These are phyloP conservation scores for Acmispon strigosus DNA, from an alignment of 306 rosid genomes.

Conservation along the genomic window DNA sequence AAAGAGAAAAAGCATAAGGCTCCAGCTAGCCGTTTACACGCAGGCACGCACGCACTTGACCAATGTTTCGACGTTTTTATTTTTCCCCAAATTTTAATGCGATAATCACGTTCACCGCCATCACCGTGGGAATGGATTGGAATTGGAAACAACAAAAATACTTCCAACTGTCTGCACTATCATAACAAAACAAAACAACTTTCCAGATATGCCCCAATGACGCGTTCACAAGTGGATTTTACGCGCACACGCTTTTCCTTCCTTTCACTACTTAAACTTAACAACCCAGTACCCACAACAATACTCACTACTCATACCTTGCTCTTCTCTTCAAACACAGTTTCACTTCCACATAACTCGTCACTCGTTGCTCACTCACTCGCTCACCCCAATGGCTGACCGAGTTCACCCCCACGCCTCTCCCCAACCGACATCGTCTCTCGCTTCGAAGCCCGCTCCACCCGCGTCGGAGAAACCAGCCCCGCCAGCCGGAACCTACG, in stretches of 20 bases:
- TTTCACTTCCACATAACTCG: background rate
- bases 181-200: background rate
- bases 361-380: background rate
- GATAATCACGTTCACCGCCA: background rate
- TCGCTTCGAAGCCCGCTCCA: background rate
- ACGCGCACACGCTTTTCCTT: background rate
- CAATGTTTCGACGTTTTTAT: too few relatives aligned
- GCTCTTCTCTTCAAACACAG: background rate
- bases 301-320: background rate
- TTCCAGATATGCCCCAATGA: background rate
- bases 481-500: conserved; percentile 41
- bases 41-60: too few relatives aligned
- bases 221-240: background rate
- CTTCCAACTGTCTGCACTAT: background rate
- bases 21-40: too few relatives aligned
- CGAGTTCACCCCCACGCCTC: conserved; percentile 47
- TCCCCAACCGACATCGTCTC: conserved; percentile 15
- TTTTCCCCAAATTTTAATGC: background rate
- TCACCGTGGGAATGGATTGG: background rate
- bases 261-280: background rate
- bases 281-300: background rate
- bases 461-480: too few relatives aligned
- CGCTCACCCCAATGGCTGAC: conserved; percentile 41
- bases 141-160: background rate
- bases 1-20: too few relatives aligned